These are phyloP conservation scores for Xylaria sp. DNA, from an alignment of 2,329 filamentous ascomycete genomes.

Conservation along the genomic window DNA sequence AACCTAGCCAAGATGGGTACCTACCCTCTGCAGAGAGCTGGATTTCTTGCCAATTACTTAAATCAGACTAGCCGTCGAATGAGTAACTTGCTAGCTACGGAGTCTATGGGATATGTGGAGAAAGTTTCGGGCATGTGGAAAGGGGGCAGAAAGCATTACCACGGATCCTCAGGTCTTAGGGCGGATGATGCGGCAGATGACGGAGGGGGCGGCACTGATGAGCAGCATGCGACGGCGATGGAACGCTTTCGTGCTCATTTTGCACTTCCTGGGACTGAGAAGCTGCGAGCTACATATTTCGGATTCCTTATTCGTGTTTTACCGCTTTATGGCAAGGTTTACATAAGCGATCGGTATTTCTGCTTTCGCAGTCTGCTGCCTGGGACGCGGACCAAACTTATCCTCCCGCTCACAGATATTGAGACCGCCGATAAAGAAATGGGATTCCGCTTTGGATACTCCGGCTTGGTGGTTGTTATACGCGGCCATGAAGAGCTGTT, in stretches of 20 bases:
- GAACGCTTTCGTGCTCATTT: slow-evolving; percentile 91
- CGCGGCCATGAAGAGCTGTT: slow-evolving; percentile 94
- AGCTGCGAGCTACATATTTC: slow-evolving; percentile 87
- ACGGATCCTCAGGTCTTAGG: slow-evolving; percentile 60
- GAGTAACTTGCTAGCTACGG: slow-evolving; percentile 80
- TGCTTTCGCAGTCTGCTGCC: slow-evolving; percentile 93
- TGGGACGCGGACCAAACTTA: slow-evolving; percentile 89
- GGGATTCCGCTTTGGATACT: slow-evolving; percentile 89
- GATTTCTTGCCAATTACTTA: slow-evolving; percentile 81
- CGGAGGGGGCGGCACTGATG: slow-evolving; percentile 61
- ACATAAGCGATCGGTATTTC: slow-evolving; percentile 84
- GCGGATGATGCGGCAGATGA: slow-evolving; percentile 61
- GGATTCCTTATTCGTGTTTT: slow-evolving; percentile 89
- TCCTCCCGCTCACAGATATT: slow-evolving; percentile 87
- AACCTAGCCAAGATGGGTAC: slow-evolving; percentile 66
- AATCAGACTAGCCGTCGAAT: slow-evolving; percentile 80
- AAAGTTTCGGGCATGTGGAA: slow-evolving; percentile 98
- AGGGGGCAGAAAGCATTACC: slow-evolving; percentile 88
- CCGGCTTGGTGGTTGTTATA: slow-evolving; percentile 90
- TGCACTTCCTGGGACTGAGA: slow-evolving; percentile 82
- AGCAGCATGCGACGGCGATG: slow-evolving; percentile 68
- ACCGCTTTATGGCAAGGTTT: slow-evolving; percentile 94
- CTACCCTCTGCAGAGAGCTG: slow-evolving; percentile 83
- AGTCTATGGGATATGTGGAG: slow-evolving; percentile 95
- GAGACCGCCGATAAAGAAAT: slow-evolving; percentile 95